Evolutionary conservation across 208 protist genomes (phyloP).

Genomic region (Polymyxa betae): DNA sequence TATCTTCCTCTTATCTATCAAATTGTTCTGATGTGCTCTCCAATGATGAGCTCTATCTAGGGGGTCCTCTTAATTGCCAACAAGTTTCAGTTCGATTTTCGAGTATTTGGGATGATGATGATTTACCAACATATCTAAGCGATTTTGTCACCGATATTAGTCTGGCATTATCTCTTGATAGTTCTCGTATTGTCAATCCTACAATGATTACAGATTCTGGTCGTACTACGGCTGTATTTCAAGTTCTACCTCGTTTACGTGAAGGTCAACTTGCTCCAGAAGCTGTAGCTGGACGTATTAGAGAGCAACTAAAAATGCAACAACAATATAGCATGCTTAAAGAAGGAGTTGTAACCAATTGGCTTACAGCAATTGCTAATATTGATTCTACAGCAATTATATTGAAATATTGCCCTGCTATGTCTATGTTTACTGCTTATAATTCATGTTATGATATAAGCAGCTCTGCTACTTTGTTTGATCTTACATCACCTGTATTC

Average conservation of each 20-base stretch:
- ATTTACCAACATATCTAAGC: neutral
- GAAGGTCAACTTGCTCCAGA: neutral
- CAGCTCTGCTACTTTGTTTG: too few relatives aligned
- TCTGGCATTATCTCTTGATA: neutral
- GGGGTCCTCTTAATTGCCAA: neutral
- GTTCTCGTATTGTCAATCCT: neutral
- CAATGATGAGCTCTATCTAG: neutral
- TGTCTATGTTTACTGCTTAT: too few relatives aligned
- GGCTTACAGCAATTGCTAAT: neutral
- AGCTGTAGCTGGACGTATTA: neutral
- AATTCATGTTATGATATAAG: too few relatives aligned
- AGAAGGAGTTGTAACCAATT: neutral
- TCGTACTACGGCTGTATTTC: neutral
- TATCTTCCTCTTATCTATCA: neutral
- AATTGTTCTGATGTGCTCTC: neutral
- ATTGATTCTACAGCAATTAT: neutral
- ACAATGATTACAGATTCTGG: neutral
- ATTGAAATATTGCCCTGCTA: neutral
- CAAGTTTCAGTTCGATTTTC: neutral
- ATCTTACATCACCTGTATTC: too few relatives aligned
- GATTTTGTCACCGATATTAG: neutral
- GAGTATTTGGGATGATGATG: neutral
- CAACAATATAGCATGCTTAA: neutral
- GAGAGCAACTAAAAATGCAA: neutral
- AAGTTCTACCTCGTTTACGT: neutral